phyloP scores from a whole-genome alignment of 176 grass and related monocot species.

The Oryza glumipatula region DNA sequence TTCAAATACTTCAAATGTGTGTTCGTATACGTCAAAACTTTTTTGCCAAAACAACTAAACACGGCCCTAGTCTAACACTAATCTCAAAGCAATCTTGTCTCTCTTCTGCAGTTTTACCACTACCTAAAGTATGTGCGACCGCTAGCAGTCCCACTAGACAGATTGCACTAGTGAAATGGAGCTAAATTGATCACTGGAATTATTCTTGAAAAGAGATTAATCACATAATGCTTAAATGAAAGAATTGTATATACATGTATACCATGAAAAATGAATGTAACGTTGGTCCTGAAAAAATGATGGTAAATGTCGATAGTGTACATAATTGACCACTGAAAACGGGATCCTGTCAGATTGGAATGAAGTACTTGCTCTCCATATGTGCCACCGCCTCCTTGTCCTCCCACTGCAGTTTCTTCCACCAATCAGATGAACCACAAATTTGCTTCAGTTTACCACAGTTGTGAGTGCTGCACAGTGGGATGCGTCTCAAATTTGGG shows the following conservation, averaged over 20 bases:
- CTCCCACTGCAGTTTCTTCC: constrained; percentile 60
- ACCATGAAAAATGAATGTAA: background rate
- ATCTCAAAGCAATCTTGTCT: too few species aligned
- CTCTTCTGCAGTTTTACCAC: too few species aligned
- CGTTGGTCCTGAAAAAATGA: background rate
- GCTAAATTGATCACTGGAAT: too few species aligned
- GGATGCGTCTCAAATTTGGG: constrained; percentile 54
- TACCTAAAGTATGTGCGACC: too few species aligned
- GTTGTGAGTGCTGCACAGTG: constrained; percentile 24
- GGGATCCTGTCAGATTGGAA: constrained; percentile 31
- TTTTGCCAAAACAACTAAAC: too few species aligned
- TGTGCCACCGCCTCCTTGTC: constrained; percentile 9
- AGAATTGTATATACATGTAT: too few species aligned
- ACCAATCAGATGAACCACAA: constrained; percentile 68
- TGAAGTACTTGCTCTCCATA: constrained; percentile 60
- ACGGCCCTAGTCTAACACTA: too few species aligned
- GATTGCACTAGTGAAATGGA: background rate
- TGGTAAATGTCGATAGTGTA: background rate
- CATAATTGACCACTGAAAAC: background rate
- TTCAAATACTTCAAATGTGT: too few species aligned
- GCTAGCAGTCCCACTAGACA: too few species aligned
- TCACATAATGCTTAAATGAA: too few species aligned
- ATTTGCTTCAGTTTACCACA: constrained; percentile 67
- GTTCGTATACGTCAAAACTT: too few species aligned
- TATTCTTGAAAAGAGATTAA: too few species aligned